phyloP scores from a whole-genome alignment of 768 basidiomycete genomes.

The Tulasnella sp. region DNA sequence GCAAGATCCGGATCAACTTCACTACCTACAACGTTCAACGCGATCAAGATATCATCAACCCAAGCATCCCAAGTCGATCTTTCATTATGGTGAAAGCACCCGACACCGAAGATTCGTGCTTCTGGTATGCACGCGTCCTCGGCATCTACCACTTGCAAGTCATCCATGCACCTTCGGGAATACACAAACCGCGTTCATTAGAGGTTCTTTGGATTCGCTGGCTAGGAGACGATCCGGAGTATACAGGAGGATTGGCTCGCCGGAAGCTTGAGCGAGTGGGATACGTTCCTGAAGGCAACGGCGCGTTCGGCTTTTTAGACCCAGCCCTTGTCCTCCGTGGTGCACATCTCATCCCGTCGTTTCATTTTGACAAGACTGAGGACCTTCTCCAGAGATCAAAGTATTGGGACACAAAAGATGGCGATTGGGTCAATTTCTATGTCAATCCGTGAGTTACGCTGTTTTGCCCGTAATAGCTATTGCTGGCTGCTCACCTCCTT shows the following conservation, averaged over 20 bases:
- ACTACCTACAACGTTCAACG: no score
- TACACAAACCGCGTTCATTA: not conserved
- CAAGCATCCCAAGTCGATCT: not conserved
- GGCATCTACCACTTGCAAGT: constrained; percentile 11
- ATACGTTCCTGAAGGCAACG: not conserved
- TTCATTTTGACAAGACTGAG: not conserved
- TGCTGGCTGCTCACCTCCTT: no score
- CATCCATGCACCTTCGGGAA: not conserved
- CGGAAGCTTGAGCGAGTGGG: not conserved
- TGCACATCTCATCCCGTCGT: not conserved
- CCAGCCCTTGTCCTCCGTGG: not conserved
- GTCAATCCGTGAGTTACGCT: not conserved
- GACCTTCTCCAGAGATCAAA: not conserved
- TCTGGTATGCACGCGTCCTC: no score
- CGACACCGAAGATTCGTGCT: no score
- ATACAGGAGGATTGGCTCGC: not conserved
- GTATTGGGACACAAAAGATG: no score
- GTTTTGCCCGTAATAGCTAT: not conserved
- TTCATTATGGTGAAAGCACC: no score
- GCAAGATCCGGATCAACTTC: no score
- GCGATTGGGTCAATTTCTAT: no score
- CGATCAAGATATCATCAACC: no score
- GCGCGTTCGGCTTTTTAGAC: not conserved
- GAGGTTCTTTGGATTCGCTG: not conserved
- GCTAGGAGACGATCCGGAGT: not conserved